Base-by-base conservation (phyloP, 2,329 filamentous ascomycete species). In the Trichoderma sp. region DNA sequence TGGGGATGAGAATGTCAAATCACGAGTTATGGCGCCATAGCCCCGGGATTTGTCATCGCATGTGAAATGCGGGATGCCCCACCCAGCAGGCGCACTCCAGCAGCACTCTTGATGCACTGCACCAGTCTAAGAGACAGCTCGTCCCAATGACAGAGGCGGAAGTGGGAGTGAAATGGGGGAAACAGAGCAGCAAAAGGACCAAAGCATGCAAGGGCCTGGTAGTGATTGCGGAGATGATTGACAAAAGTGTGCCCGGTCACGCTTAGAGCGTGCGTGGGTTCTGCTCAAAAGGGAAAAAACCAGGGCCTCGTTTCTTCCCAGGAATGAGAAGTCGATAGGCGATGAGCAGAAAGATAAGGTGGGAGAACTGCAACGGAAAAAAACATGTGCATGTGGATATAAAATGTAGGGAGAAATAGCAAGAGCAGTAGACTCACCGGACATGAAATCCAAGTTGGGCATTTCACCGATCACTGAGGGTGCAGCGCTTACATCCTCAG, bases 21-120 rank as follows among this genome's bases (percentile, higher is more conserved):
- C 86, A 88, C 86, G 86, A 82, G 86, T 79, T 85, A 88, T 89
- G 83, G 85, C 87, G 85, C 83, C 85, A 88, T 88, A 82, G 79
- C 74, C 77, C 33, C 74, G 74, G 77, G 77, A 83, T 83, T 84
- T 82, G 81, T 80, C 79, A 80, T 79, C 77, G 74, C 78, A 76
- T 67, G 52, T 13, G 53, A 57, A 60, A 59, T 66, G 70, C 60
- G 27, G 21, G 43, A n/a, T 35, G 70, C 70, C 70, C 74, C 73
- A 72, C 73, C 70, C 19, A 16, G 31, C 19, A 64, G 65, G 57
- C 58, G 58, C 64, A 63, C 52, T 63, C 68, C 70, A 71, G 71
- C 72, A 73, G 76, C 70, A 76, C 65, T 53, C 72, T 73, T 69
- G 75, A 70, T 72, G 69, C 71, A 70, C 65, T 70, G 70, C 60